Conservation (phyloP, 2,329 filamentous ascomycete species). For the Fusarium pseudocircinatum region DNA sequence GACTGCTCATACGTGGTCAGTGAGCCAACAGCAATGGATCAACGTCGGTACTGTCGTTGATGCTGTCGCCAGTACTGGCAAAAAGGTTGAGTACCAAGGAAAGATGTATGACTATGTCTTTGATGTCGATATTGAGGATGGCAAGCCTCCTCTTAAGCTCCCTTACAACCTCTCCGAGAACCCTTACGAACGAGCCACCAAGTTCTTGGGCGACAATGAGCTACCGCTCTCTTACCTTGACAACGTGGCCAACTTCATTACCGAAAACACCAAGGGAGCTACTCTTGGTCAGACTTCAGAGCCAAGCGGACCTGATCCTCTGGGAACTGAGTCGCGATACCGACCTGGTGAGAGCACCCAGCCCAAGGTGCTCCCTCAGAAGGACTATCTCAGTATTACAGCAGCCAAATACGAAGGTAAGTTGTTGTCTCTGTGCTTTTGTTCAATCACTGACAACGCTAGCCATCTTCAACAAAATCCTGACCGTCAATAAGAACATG, state of each 20-base stretch:
- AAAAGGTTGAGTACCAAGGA: slow-evolving; percentile 79
- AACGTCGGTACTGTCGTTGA: slow-evolving; percentile 96
- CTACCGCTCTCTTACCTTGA: slow-evolving; percentile 88
- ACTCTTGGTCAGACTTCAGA: slow-evolving; percentile 74
- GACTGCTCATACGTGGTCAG: slow-evolving; percentile 89
- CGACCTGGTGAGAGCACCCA: slow-evolving; percentile 67
- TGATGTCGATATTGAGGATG: slow-evolving; percentile 95
- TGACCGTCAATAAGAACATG: slow-evolving; percentile 78
- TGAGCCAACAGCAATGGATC: slow-evolving; percentile 76
- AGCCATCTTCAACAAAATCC: slow-evolving; percentile 79
- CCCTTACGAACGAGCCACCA: slow-evolving; percentile 89
- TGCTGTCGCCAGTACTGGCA: slow-evolving; percentile 82
- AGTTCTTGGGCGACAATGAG: slow-evolving; percentile 90
- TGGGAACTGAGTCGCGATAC: slow-evolving; percentile 81
- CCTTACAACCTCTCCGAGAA: slow-evolving; percentile 94
- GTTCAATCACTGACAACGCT: not conserved
- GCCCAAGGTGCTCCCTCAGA: slow-evolving; percentile 78
- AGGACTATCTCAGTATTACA: slow-evolving; percentile 79
- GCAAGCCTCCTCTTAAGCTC: slow-evolving; percentile 90
- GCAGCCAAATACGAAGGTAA: slow-evolving; percentile 73
- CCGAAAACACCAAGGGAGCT: slow-evolving; percentile 87
- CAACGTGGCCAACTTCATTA: slow-evolving; percentile 92
- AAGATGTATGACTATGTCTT: slow-evolving; percentile 97
- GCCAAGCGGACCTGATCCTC: slow-evolving; percentile 71
- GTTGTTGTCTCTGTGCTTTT: not conserved